These are phyloP conservation scores for Cryptosporidium ubiquitum DNA, from an alignment of 169 alveolate genomes.

Conservation along the genomic window DNA sequence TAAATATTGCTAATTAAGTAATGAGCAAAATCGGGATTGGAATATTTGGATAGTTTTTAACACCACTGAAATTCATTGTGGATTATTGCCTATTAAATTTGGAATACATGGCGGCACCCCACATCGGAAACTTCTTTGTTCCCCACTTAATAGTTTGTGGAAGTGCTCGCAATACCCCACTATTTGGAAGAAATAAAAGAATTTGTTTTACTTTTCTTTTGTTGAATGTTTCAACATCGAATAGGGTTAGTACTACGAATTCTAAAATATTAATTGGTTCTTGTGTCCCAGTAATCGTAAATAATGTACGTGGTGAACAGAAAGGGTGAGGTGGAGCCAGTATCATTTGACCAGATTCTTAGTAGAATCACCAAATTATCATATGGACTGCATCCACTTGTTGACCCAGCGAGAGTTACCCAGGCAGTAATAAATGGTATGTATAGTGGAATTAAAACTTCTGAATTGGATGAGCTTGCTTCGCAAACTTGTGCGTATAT, in stretches of 20 bases:
- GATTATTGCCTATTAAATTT: not conserved
- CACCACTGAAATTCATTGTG: not conserved
- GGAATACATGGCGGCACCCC: conserved; percentile 54
- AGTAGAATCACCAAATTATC: conserved; percentile 84
- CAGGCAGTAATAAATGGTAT: conserved; percentile 92
- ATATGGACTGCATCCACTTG: conserved; percentile 87
- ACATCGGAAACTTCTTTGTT: not conserved
- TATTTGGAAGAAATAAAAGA: not conserved
- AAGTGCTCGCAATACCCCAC: conserved; percentile 48
- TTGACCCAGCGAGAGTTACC: conserved; percentile 88
- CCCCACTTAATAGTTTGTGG: conserved; percentile 51
- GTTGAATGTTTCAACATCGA: not conserved
- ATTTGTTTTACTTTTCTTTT: conserved; percentile 1
- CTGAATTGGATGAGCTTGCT: conserved; percentile 94
- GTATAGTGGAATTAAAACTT: conserved; percentile 92
- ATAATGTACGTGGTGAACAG: conserved; percentile 86
- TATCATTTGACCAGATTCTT: conserved; percentile 85
- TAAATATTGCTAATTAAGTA: not conserved
- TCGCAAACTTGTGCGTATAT: conserved; percentile 99
- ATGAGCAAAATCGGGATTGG: not conserved
- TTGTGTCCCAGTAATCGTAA: not conserved
- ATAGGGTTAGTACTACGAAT: not conserved
- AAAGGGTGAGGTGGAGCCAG: conserved; percentile 86
- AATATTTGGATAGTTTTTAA: not conserved
- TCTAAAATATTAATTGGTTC: not conserved